A percentile compares a stretch with the other conserved stretches of the same genome.
phyloP scores from a whole-genome alignment of 2,329 filamentous ascomycete species.

The Clarireedia hainanense region DNA sequence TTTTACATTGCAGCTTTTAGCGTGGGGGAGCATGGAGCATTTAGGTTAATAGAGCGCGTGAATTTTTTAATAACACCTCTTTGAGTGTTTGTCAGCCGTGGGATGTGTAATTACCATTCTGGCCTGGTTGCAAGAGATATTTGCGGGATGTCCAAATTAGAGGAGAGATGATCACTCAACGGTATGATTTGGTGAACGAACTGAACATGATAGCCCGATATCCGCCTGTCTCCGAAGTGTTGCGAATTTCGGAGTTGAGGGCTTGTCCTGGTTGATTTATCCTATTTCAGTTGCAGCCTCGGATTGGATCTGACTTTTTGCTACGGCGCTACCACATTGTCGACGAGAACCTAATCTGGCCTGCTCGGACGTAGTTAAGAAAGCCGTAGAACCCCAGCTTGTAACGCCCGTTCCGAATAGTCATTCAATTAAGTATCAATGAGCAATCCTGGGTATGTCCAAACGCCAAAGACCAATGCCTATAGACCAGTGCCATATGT shows the following conservation, averaged over 20 bases:
- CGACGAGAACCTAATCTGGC: not conserved
- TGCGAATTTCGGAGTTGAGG: too few relatives aligned
- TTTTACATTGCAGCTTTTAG: not conserved
- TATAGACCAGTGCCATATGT: not conserved
- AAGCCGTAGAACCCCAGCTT: not conserved
- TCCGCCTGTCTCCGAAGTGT: too few relatives aligned
- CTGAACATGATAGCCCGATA: too few relatives aligned
- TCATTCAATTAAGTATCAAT: not conserved
- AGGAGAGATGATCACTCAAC: not conserved
- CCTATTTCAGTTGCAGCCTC: not conserved
- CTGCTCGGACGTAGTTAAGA: not conserved
- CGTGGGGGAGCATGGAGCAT: not conserved
- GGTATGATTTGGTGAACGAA: not conserved
- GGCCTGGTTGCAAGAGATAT: too few relatives aligned
- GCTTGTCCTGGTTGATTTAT: too few relatives aligned
- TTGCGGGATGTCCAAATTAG: not conserved
- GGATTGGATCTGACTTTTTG: too few relatives aligned
- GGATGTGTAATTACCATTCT: not conserved
- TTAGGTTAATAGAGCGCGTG: not conserved
- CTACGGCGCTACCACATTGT: too few relatives aligned
- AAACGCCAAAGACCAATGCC: not conserved
- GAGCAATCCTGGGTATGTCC: not conserved
- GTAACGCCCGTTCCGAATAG: not conserved
- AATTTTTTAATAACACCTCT: not conserved
- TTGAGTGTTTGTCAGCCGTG: not conserved